Evolutionary conservation across 495 filamentous ascomycete species (phyloP), one percentile per base, ranked within the genome.

Genomic region (Pseudomonodictys pantanalensis): DNA sequence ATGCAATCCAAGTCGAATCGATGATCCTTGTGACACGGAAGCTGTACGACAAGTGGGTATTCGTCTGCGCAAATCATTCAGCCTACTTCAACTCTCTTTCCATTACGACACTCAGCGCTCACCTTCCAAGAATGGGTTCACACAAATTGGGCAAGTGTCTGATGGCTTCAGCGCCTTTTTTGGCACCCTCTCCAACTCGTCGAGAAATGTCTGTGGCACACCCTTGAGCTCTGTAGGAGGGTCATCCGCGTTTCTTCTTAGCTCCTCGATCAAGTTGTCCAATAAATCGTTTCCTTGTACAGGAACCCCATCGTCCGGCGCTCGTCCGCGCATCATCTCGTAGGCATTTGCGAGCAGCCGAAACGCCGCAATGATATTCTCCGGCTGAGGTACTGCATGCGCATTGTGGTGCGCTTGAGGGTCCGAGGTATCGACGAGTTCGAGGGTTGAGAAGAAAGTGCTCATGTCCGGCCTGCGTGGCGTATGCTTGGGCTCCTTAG

Each of bases 1-100:
- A 98, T 88, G 70, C 93, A 98, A 71, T 97, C 92, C 12, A 97
- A 73, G 71, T 98, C 93, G 74, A 96, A 97, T 24, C 84, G 69
- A 71, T 98, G 93, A 20, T 79, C 82, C 10, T 79, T 78, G 65
- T 92, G 85, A 68, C 93, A 98, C 22, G 91, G 90, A 52, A 98
- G 77, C 62, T 85, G 82, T 28, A 97, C 92, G 15, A 97, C 92
- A 11, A 98, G 79, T 18, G 89, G 87, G 63, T 91, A 85, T 38
- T 76, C 64, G 56, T 87, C 84, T 78, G n/a, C n/a, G n/a, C n/a
- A n/a, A n/a, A n/a, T n/a, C n/a, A n/a, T n/a, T n/a, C n/a, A n/a
- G n/a, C n/a, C n/a, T n/a, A n/a, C n/a, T n/a, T n/a, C n/a, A n/a
- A n/a, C n/a, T n/a, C n/a, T n/a, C n/a, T n/a, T n/a, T n/a, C n/a